These are phyloP conservation scores for Endoconidiophora laricicola DNA, from an alignment of 2,329 filamentous ascomycete species.

Conservation along the genomic window DNA sequence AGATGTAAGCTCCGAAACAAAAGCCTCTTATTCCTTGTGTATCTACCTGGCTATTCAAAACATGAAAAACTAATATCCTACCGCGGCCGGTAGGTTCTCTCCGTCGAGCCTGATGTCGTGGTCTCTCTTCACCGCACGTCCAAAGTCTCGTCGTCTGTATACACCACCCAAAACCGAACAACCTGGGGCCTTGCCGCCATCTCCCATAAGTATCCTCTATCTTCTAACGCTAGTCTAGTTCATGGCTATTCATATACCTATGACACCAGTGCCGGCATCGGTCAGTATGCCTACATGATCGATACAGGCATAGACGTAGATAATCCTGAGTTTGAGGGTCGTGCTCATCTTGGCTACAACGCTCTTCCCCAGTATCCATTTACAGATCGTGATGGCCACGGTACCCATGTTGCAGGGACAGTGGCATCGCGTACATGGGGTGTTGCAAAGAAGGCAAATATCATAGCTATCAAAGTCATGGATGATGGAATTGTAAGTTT, in stretches of 20 bases:
- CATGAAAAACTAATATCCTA: no score
- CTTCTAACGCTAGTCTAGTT: slow-evolving; percentile 1
- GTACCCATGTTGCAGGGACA: slow-evolving; percentile 22
- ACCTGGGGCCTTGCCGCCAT: slow-evolving; percentile 21
- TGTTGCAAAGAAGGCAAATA: slow-evolving; percentile 26
- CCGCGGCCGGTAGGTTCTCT: neutral
- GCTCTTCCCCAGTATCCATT: slow-evolving; percentile 16
- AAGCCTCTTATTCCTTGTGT: no score
- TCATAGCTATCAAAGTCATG: slow-evolving; percentile 32
- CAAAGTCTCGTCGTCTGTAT: neutral
- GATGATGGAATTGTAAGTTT: slow-evolving; percentile 15
- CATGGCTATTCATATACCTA: slow-evolving; percentile 14
- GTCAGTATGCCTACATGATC: slow-evolving; percentile 17
- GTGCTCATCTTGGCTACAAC: slow-evolving; percentile 15
- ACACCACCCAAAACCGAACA: slow-evolving; percentile 17
- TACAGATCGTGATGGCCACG: slow-evolving; percentile 24
- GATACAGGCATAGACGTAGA: slow-evolving; percentile 16
- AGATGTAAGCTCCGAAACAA: no score
- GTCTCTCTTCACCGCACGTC: neutral
- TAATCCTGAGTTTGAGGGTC: slow-evolving; percentile 15
- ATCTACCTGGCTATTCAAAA: no score
- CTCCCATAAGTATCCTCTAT: slow-evolving; percentile 18
- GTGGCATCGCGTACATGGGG: slow-evolving; percentile 6
- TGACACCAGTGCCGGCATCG: slow-evolving; percentile 14
- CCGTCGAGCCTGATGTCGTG: neutral